phyloP scores from a whole-genome alignment of 129 eudicot species.

The Centaurea solstitialis region DNA sequence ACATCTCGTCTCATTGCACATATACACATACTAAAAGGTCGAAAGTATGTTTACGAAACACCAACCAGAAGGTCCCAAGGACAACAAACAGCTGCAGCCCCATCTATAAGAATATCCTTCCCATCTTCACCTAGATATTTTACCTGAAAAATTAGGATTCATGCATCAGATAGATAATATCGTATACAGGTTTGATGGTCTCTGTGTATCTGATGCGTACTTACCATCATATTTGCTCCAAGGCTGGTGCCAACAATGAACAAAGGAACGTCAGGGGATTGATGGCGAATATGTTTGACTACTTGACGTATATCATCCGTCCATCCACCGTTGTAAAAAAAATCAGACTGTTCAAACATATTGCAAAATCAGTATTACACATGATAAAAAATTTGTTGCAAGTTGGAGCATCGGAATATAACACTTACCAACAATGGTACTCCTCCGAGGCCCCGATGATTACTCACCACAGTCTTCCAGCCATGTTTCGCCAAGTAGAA shows the following conservation, averaged over 20 bases:
- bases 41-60: slow-evolving; percentile 14
- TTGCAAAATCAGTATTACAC: slow-evolving; percentile 2
- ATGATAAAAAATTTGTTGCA: neutral
- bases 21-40: neutral
- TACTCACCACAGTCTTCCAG: slow-evolving; percentile 89
- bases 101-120: slow-evolving; percentile 60
- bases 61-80: slow-evolving; percentile 98
- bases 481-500: slow-evolving; percentile 72
- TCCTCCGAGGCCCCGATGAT: slow-evolving; percentile 98
- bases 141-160: slow-evolving; percentile 50
- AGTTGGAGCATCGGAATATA: neutral
- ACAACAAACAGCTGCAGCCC: slow-evolving; percentile 96
- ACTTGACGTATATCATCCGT: slow-evolving; percentile 80
- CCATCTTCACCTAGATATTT: slow-evolving; percentile 97
- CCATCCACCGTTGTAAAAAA: slow-evolving; percentile 96
- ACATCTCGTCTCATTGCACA: neutral
- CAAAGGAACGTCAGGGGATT: slow-evolving; percentile 69
- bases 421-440: slow-evolving; percentile 78
- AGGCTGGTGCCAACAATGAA: slow-evolving; percentile 91
- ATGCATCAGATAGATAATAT: neutral
- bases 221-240: slow-evolving; percentile 97
- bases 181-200: neutral
- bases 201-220: neutral
- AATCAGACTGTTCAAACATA: slow-evolving; percentile 64
- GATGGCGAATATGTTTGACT: slow-evolving; percentile 60